Conservation (phyloP, 805 yeast species). For the Hanseniaspora hatyaiensis region DNA sequence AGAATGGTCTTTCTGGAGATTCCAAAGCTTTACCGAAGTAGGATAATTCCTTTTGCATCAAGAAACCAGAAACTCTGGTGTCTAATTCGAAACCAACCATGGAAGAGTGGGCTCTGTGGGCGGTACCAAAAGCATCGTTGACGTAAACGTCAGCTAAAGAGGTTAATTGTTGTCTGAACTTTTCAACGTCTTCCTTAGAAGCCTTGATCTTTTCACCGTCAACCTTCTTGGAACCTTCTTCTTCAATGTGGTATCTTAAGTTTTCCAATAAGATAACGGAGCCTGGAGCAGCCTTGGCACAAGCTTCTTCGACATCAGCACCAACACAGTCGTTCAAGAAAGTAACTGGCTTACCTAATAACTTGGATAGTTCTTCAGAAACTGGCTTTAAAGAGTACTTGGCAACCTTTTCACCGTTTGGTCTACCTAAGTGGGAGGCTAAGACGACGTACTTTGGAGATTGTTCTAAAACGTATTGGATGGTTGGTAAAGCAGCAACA, state of each 20-base stretch:
- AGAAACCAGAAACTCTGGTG: conserved; percentile 97
- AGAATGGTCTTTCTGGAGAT: conserved; percentile 95
- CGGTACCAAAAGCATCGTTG: conserved; percentile 98
- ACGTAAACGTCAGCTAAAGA: conserved; percentile 92
- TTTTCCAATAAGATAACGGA: conserved; percentile 85
- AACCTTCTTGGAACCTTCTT: conserved; percentile 86
- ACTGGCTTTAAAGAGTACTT: conserved; percentile 92
- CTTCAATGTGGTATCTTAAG: conserved; percentile 96
- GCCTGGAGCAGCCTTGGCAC: conserved; percentile 63
- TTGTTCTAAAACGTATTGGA: conserved; percentile 83
- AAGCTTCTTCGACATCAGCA: conserved; percentile 69
- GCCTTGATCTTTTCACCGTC: conserved; percentile 93
- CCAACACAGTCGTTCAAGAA: conserved; percentile 93
- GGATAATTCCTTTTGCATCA: conserved; percentile 91
- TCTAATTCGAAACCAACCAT: conserved; percentile 96
- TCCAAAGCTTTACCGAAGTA: conserved; percentile 98
- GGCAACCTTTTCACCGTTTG: conserved; percentile 79
- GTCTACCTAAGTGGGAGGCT: conserved; percentile 98
- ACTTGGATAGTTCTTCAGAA: conserved; percentile 71
- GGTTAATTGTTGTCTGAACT: conserved; percentile 82
- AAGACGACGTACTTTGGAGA: conserved; percentile 83
- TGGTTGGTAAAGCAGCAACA: conserved; percentile 98
- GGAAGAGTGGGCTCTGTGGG: conserved; percentile 99
- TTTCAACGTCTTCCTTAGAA: conserved; percentile 65
- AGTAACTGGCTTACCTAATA: conserved; percentile 61